Percentiles rank a stretch among this genome's conserved stretches.
Conservation (phyloP, 2,329 filamentous ascomycete species). For the Aspergillus glaucus region DNA sequence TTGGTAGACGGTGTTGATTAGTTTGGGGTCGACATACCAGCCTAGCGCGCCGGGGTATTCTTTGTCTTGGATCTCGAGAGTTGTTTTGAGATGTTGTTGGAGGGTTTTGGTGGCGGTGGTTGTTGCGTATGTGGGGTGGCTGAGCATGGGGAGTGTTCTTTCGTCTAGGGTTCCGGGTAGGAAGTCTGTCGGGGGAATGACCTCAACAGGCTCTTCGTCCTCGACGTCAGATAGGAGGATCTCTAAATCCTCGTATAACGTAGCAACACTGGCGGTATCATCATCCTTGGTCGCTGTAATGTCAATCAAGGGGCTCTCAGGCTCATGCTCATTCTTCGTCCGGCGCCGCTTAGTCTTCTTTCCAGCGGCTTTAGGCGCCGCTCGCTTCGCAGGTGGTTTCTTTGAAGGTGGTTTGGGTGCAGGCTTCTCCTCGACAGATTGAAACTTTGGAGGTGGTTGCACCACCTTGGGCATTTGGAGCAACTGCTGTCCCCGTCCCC, state of each 20-base stretch:
- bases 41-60: constrained; percentile 62
- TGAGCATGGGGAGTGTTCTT: constrained; percentile 57
- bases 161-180: constrained; percentile 60
- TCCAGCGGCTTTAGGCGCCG: too few species aligned
- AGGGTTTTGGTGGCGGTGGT: constrained; percentile 55
- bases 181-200: constrained; percentile 51
- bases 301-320: too few species aligned
- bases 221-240: constrained; percentile 36
- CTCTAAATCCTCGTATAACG: constrained; percentile 41
- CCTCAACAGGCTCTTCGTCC: constrained; percentile 1
- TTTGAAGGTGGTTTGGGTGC: too few species aligned
- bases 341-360: too few species aligned
- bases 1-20: constrained; percentile 71
- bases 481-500: constrained; percentile 37
- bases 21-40: constrained; percentile 69
- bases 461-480: constrained; percentile 9
- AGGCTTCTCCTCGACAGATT: too few species aligned
- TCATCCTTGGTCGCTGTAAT: constrained; percentile 20
- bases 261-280: constrained; percentile 43
- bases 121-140: constrained; percentile 60
- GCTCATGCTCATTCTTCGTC: constrained; percentile 1
- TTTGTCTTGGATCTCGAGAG: constrained; percentile 58
- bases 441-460: too few species aligned
- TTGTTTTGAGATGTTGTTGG: constrained; percentile 56
- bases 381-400: constrained; percentile 6